Base-by-base conservation (phyloP, 495 filamentous ascomycete genomes). In the Penicillium arizonense region DNA sequence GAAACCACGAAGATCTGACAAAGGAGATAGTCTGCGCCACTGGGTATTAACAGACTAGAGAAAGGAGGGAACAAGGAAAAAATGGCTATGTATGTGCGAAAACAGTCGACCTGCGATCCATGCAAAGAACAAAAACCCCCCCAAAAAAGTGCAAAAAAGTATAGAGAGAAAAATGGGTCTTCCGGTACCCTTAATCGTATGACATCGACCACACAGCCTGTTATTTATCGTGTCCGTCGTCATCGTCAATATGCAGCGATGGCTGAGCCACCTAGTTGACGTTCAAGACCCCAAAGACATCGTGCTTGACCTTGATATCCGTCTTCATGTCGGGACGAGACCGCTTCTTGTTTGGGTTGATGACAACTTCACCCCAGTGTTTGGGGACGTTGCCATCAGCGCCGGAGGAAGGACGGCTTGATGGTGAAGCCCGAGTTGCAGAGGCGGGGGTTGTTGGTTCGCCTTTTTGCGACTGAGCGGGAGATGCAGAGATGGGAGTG, bases 221-320 rank as follows among this genome's bases (percentile, higher is more conserved):
- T 41, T 33, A 35, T 39, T 53, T 53, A 30, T 47, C 41, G 39
- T 64, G 52, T 52, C 30, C 46, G 38, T 53, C 44, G 46, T 51
- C 56, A 36, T 65, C 44, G 40, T 45, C 42, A 50, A 61, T 37
- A 40, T 56, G 42, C 47, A 55, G 44, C 34, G 21, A 13, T 38
- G 16, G 34, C 14, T 2, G 7, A 34, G 35, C 16, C 18, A n/a
- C 34, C 61, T 59, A 72, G 20, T 62, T 58, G 44, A 77, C 72
- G 44, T 72, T 73, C 54, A 77, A 56, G 26, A 77, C 75, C 5
- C 69, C 75, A 52, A 77, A 77, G n/a, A 77, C 71, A 57, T 77
- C 75, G 5, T 64, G 67, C 23, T 46, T 49, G 20, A 45, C 50
- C 11, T 57, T 45, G 10, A 53, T 54, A 14, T 63, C 59, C 2